Base-by-base conservation (phyloP, 257 asterid genomes). In the Orobanche coerulescens region DNA sequence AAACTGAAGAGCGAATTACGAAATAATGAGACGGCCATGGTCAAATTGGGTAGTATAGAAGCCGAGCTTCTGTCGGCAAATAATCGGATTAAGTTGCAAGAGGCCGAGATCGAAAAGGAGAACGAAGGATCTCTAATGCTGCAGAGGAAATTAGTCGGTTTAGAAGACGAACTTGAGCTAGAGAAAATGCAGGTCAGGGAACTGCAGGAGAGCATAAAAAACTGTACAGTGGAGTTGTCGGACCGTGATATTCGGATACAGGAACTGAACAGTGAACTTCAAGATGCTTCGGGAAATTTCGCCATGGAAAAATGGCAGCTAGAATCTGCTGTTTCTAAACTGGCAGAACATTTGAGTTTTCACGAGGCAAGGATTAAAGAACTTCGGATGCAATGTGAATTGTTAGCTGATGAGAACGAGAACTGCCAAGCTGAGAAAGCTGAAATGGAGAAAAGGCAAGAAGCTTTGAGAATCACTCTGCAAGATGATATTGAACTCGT, bases 301-400 rank as follows among this genome's bases (percentile, higher is more conserved):
- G 68, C 76, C 65, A 18, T 69, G 26, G 88, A 82, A 71, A 86
- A 79, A 75, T 76, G 74, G 59, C 77, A 82, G 22, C 71, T 88
- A n/a, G 87, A 78, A 62, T 73, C 89, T 61, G 68, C 72, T 28
- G 74, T 80, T 49, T 68, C 81, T 56, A 37, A 67, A 53, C 31
- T 84, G 71, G 66, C 81, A 4, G 81, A 76, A 66, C 40, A 64
- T 23, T 52, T 76, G 66, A 48, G 24, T 40, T 72, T 67, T 68
- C 73, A 72, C 16, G 86, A 80, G 76, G 79, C 71, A 47, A 78
- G 50, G 65, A 55, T 58, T 43, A 70, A 73, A 24, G 83, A 81
- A 74, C 68, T 70, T 50, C 77, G 76, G 69, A 52, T 59, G 71
- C 76, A 74, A 66, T 70, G 72, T 31, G 71, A 68, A 54, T 30